phyloP scores from a whole-genome alignment of 2,329 filamentous ascomycete species.

The Dryadomyces quercivorus region DNA sequence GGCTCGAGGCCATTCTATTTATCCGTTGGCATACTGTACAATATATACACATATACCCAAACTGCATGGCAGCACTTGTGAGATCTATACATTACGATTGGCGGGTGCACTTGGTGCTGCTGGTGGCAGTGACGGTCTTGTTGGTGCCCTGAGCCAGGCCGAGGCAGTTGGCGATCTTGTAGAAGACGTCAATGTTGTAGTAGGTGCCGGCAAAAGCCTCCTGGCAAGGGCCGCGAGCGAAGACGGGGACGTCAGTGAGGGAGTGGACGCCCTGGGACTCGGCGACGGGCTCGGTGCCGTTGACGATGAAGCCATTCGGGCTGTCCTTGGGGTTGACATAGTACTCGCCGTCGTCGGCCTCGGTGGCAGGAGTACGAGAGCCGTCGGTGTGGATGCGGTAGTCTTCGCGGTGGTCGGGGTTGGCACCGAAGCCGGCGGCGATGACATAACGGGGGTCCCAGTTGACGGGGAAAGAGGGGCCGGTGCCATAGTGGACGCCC shows the following conservation, averaged over 20 bases:
- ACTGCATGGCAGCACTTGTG: background rate
- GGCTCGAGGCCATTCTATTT: too few species aligned
- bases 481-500: conserved; percentile 57
- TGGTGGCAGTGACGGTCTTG: conserved; percentile 8
- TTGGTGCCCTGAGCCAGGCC: conserved; percentile 34
- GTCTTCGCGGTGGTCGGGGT: conserved; percentile 66
- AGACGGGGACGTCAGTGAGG: conserved; percentile 67
- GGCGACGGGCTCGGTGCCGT: conserved; percentile 57
- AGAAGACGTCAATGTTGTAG: conserved; percentile 64
- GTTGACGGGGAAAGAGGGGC: conserved; percentile 66
- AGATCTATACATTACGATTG: background rate
- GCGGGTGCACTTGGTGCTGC: background rate
- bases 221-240: conserved; percentile 66
- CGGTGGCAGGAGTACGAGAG: conserved; percentile 38
- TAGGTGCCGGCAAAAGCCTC: conserved; percentile 63
- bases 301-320: conserved; percentile 28
- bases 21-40: too few species aligned
- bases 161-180: conserved; percentile 58
- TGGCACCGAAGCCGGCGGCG: conserved; percentile 57
- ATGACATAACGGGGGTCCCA: conserved; percentile 80
- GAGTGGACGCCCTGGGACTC: conserved; percentile 62
- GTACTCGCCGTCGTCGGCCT: conserved; percentile 41
- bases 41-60: too few species aligned
- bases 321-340: conserved; percentile 53
- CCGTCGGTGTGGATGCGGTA: conserved; percentile 58